Conservation (phyloP, 768 basidiomycete species). For the Lentinula lateritia region DNA sequence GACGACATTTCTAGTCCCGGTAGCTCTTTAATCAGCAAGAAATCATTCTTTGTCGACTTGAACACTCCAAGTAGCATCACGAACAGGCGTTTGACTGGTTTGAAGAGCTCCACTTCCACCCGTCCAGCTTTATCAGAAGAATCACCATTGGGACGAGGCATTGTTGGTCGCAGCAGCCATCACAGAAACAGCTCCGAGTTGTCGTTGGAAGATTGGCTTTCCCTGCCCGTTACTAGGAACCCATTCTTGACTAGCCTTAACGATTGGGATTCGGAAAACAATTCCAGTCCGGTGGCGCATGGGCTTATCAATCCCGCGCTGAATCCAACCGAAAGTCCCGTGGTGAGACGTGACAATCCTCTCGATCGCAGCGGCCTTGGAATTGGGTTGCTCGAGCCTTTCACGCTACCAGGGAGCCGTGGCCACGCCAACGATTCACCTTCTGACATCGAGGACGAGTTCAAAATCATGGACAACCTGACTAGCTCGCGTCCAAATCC, state of each 20-base stretch:
- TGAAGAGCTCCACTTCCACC: slow-evolving; percentile 18
- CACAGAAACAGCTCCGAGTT: slow-evolving; percentile 27
- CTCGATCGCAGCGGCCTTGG: slow-evolving; percentile 37
- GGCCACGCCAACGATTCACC: background rate
- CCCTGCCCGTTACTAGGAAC: slow-evolving; percentile 5
- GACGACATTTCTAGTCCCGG: slow-evolving; percentile 3
- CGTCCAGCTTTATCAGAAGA: slow-evolving; percentile 30
- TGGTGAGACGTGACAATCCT: slow-evolving; percentile 34
- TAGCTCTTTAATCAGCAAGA: slow-evolving; percentile 13
- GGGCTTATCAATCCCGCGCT: slow-evolving; percentile 10
- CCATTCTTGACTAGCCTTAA: slow-evolving; percentile 11
- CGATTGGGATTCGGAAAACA: slow-evolving; percentile 5
- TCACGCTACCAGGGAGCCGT: slow-evolving; percentile 32
- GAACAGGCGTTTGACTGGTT: slow-evolving; percentile 33
- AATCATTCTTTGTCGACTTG: slow-evolving; percentile 17
- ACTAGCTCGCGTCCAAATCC: background rate
- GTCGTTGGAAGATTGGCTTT: slow-evolving; percentile 33
- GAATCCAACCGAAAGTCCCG: slow-evolving; percentile 46
- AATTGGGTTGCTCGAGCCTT: slow-evolving; percentile 53
- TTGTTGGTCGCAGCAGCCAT: slow-evolving; percentile 15
- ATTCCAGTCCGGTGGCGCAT: slow-evolving; percentile 20
- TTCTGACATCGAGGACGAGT: slow-evolving; percentile 24
- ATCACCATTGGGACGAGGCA: slow-evolving; percentile 40
- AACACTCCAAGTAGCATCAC: slow-evolving; percentile 26
- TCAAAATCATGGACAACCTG: slow-evolving; percentile 2